Conservation (phyloP, 1,139 yeast genomes). For the Geotrichum fermentans region DNA sequence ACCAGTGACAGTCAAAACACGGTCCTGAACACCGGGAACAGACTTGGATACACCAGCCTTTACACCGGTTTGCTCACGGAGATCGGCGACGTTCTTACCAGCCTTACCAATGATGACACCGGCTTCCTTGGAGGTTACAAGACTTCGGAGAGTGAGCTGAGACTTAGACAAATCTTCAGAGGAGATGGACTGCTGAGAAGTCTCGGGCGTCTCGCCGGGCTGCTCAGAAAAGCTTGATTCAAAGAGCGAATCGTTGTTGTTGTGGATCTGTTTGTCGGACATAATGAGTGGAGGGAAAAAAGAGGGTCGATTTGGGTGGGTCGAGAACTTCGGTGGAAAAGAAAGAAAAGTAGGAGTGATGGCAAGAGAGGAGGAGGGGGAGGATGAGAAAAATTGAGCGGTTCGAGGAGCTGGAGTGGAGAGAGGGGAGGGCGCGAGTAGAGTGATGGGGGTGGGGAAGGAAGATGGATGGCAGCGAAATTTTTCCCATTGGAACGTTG, state of each 20-base stretch:
- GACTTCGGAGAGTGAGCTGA: slow-evolving; percentile 46
- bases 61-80: slow-evolving; percentile 72
- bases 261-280: slow-evolving; percentile 12
- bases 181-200: slow-evolving; percentile 9
- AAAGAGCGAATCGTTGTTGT: slow-evolving; percentile 18
- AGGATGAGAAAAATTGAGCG: slow-evolving; percentile 1
- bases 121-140: slow-evolving; percentile 82
- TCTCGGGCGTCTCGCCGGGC: slow-evolving; percentile 7
- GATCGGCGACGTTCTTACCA: slow-evolving; percentile 73
- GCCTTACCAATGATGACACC: slow-evolving; percentile 88
- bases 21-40: slow-evolving; percentile 74
- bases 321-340: too few species aligned
- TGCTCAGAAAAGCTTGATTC: slow-evolving; percentile 19
- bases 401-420: slow-evolving; percentile 4
- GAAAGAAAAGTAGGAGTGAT: slow-evolving; percentile 1
- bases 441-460: too few species aligned
- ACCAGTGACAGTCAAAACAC: slow-evolving; percentile 80
- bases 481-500: too few species aligned
- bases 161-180: slow-evolving; percentile 18
- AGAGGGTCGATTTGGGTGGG: slow-evolving; percentile 1
- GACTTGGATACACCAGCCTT: slow-evolving; percentile 87
- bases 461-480: not conserved
- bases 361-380: not conserved
- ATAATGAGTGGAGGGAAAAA: not conserved
- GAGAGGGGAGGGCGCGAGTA: too few species aligned